Evolutionary conservation across 2,329 filamentous ascomycete genomes (phyloP).

Genomic region (Exophiala spinifera): DNA sequence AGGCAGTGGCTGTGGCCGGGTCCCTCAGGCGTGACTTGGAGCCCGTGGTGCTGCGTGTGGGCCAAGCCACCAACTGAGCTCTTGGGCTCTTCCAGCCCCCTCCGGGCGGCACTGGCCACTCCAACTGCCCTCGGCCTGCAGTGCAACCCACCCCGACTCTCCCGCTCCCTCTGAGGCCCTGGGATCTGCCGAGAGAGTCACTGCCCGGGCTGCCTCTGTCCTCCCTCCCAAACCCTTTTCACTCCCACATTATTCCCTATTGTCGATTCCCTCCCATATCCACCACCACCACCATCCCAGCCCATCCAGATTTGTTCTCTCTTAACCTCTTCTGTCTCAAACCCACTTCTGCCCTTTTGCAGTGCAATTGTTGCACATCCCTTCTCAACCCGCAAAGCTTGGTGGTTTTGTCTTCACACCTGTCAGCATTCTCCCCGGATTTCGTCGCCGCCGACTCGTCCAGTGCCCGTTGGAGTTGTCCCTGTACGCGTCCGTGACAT

Average conservation of each 20-base stretch:
- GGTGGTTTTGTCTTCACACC: constrained; percentile 9
- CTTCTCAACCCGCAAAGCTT: constrained; percentile 24
- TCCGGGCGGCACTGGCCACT: no score
- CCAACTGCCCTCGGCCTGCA: no score
- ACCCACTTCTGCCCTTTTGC: constrained; percentile 27
- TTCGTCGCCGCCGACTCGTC: constrained; percentile 3
- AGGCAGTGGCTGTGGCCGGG: no score
- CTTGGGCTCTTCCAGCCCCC: not conserved
- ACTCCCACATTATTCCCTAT: constrained; percentile 3
- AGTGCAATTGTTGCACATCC: constrained; percentile 26
- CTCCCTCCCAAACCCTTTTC: constrained; percentile 23
- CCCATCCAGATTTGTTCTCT: constrained; percentile 22
- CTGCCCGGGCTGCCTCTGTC: not conserved
- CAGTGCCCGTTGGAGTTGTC: constrained; percentile 5
- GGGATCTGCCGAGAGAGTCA: not conserved
- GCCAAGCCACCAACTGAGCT: constrained; percentile 8
- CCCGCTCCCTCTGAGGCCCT: not conserved
- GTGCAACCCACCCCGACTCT: no score
- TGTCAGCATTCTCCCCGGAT: constrained; percentile 21
- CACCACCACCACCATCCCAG: constrained; percentile 6
- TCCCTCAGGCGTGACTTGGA: no score
- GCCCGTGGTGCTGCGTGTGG: no score
- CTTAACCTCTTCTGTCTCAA: constrained; percentile 25
- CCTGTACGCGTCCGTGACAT: constrained; percentile 18
- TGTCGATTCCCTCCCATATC: no score